Base-by-base conservation (phyloP, 1,284 basidiomycete species). In the Sanghuangporus baumii region DNA sequence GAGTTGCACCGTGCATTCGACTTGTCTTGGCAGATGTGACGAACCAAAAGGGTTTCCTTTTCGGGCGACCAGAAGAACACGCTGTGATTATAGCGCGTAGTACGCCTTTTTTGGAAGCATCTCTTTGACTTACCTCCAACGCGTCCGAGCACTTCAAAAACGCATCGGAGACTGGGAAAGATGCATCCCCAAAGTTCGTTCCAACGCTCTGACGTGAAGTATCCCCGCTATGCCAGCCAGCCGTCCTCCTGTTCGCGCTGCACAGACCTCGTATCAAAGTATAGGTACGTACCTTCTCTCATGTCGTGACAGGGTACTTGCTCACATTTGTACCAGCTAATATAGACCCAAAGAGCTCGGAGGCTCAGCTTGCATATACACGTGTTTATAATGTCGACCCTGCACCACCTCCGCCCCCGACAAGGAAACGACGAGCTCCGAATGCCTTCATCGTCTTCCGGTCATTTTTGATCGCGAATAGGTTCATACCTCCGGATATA, bases 41-140 rank as follows among this genome's bases (percentile, higher is more conserved):
- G n/a, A 52, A 7, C 26, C n/a, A 31, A 16, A 31, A 26, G 7
- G 51, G 23, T 31, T 31, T 34, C 20, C 47, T 18, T 48, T 23
- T 16, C 2, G 1, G 47, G 11, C 20, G 47, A 52, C 11, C 20
- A n/a, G 12, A 23, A 26, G 3, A n/a, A 31, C 26, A 31, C 26
- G 26, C 26, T 31, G 58, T 60, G 59, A 60, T 60, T 52, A 60
- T 60, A 60, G 40, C 59, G 59, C 59, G 59, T 52, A 52, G 58
- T 60, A 20, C 48, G 4, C 58, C 58, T 52, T 60, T 60, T 52
- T 20, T 5, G 37, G 47, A 14, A n/a, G 31, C 38, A 26, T 16
- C 38, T 6, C 55, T 34, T 57, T 37, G 9, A 12, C 16, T 26
- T 12, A 34, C 20, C 37, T 40, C 51, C 37, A n/a, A 37, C 36